Conservation (phyloP, 805 yeast species). For the Ogataea dorogensis region DNA sequence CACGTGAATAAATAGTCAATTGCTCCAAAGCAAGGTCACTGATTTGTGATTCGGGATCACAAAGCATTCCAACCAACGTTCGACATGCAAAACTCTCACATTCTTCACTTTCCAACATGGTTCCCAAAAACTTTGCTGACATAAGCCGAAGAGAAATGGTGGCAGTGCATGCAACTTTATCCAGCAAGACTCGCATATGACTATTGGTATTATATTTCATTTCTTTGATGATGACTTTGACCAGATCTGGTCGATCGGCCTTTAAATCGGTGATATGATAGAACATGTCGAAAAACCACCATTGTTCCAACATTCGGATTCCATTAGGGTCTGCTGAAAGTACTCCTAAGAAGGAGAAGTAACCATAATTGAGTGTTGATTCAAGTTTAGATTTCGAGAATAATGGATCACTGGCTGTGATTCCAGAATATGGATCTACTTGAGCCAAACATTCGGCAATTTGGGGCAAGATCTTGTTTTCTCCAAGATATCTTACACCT, state of each 20-base stretch:
- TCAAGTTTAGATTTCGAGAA: constrained; percentile 60
- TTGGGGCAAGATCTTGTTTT: constrained; percentile 81
- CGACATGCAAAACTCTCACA: constrained; percentile 49
- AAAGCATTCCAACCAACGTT: constrained; percentile 62
- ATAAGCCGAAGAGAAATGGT: constrained; percentile 49
- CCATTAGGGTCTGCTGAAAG: constrained; percentile 64
- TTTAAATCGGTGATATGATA: constrained; percentile 63
- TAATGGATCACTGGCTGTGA: constrained; percentile 69
- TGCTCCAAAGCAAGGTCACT: constrained; percentile 55
- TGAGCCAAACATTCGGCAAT: constrained; percentile 87
- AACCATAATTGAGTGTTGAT: constrained; percentile 69
- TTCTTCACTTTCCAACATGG: constrained; percentile 34
- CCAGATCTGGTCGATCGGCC: constrained; percentile 53
- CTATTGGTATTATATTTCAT: constrained; percentile 55
- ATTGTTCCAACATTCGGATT: constrained; percentile 63
- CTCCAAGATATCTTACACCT: constrained; percentile 65
- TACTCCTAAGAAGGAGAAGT: constrained; percentile 74
- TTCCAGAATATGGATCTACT: constrained; percentile 75
- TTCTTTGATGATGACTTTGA: constrained; percentile 56
- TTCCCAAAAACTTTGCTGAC: constrained; percentile 55
- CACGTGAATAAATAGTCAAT: constrained; percentile 51
- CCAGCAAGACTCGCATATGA: constrained; percentile 65
- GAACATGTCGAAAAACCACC: constrained; percentile 82
- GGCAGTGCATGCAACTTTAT: constrained; percentile 60
- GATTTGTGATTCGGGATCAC: constrained; percentile 60